Evolutionary conservation across 768 basidiomycete genomes (phyloP).

Genomic region (Tubosaeta sp.): DNA sequence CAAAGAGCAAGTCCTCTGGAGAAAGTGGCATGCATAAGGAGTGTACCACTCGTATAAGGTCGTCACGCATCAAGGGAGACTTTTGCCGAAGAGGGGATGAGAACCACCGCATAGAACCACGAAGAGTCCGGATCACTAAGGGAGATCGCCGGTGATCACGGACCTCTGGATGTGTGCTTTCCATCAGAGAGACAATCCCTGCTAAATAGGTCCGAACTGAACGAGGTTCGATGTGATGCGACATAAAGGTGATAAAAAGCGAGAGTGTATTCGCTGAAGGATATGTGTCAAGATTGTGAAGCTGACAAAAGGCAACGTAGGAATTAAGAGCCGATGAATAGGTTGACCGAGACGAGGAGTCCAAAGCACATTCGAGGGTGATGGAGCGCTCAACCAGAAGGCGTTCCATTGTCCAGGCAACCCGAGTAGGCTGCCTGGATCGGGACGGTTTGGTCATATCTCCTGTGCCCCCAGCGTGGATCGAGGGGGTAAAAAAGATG

Average conservation of each 20-base stretch:
- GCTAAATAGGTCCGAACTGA: not conserved
- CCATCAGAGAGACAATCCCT: not conserved
- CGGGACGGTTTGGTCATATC: not conserved
- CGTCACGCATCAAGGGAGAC: not conserved
- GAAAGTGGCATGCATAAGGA: not conserved
- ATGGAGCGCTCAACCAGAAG: slow-evolving; percentile 13
- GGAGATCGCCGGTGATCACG: not conserved
- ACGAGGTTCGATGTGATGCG: not conserved
- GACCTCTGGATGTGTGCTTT: not conserved
- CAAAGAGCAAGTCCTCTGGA: not conserved
- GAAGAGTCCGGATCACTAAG: not conserved
- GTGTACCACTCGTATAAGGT: not conserved
- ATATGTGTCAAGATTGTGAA: not conserved
- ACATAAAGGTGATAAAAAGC: not conserved
- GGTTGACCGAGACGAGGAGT: not conserved
- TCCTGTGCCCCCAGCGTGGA: not conserved
- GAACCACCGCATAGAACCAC: not conserved
- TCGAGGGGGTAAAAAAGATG: not conserved
- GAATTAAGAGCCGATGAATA: not conserved
- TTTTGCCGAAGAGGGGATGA: not conserved
- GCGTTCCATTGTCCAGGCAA: slow-evolving; percentile 8
- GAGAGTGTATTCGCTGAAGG: not conserved
- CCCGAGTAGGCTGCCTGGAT: not conserved
- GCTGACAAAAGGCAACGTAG: not conserved
- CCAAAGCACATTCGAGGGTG: not conserved